Evolutionary conservation across 345 rosid genomes (phyloP), one percentile per base, ranked within the genome.

Genomic region (Eucalyptus pumila): DNA sequence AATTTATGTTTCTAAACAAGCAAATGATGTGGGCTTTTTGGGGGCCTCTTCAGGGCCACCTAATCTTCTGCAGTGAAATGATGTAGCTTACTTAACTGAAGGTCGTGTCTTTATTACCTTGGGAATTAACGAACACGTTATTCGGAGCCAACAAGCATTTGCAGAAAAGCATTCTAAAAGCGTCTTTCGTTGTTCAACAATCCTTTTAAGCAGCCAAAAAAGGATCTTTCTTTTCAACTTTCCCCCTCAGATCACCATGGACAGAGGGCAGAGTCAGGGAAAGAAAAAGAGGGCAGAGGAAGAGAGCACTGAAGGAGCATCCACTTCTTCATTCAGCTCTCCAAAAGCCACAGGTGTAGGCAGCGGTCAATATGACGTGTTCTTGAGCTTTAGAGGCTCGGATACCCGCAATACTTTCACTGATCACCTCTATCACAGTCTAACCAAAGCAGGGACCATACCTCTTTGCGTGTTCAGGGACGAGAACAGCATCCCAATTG

Each of bases 371-470:
- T n/a, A 65, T 2, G 76, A n/a, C 11, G 76, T 65, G 17, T 65
- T 65, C 37, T 65, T 65, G 37, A 65, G 76, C 19, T 65, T n/a
- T n/a, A 65, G 37, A 14, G 37, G 37, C 19, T 14, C 3, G 2
- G 76, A 65, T 32, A 65, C 37, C 11, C 21, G 37, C 10, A 0
- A 0, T 0, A 2, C 11, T 0, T 65, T 65, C 19, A 4, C 37
- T 0, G 37, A n/a, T 65, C 11, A 14, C 37, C 76, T 65, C 19
- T 65, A 65, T 32, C 19, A 6, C 3, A 14, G 19, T n/a, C 10
- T 65, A 6, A 4, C n/a, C 37, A 13, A 14, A 0, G 37, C 37
- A 4, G 37, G 76, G 21, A n/a, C 62, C 4, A 0, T 56, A 56
- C 30, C 62, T 0, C 0, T n/a, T 65, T n/a, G 10, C 1, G 76